A percentile compares a stretch with the other conserved stretches of the same genome.
Conservation (phyloP, 805 yeast species). For the Candida qinlingensis region DNA sequence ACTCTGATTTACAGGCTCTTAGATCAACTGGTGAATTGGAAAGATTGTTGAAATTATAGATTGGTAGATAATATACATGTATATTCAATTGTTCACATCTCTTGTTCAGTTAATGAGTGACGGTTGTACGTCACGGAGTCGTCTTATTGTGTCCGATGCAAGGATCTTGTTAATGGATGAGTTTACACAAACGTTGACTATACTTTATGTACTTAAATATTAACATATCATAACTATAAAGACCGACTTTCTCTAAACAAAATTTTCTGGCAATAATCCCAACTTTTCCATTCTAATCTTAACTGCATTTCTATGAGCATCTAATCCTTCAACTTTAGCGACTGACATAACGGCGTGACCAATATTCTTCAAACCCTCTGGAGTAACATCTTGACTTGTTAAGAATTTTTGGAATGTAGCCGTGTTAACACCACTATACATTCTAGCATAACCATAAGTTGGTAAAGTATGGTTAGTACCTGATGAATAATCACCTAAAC, state of each 20-base stretch:
- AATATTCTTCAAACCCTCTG: slow-evolving; percentile 77
- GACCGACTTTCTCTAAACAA: slow-evolving; percentile 17
- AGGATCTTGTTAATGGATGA: too few species aligned
- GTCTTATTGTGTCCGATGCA: too few species aligned
- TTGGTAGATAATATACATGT: neutral
- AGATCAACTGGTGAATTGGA: slow-evolving; percentile 57
- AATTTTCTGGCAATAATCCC: slow-evolving; percentile 42
- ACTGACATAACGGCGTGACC: slow-evolving; percentile 96
- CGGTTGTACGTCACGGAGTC: too few species aligned
- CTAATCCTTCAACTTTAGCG: slow-evolving; percentile 94
- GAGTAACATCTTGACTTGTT: slow-evolving; percentile 86
- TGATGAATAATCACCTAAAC: slow-evolving; percentile 96
- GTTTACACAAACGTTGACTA: too few species aligned
- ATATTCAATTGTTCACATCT: neutral
- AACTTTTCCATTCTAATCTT: slow-evolving; percentile 86
- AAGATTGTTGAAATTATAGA: slow-evolving; percentile 26
- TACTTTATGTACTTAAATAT: neutral
- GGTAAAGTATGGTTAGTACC: slow-evolving; percentile 99
- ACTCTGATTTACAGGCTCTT: slow-evolving; percentile 78
- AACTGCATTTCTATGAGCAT: slow-evolving; percentile 96
- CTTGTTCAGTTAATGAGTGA: neutral
- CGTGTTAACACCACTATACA: slow-evolving; percentile 96
- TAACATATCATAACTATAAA: neutral
- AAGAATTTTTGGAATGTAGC: slow-evolving; percentile 92
- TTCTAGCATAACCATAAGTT: slow-evolving; percentile 96